Evolutionary conservation across 2,329 filamentous ascomycete species (phyloP).

Genomic region (Ustulina deusta): DNA sequence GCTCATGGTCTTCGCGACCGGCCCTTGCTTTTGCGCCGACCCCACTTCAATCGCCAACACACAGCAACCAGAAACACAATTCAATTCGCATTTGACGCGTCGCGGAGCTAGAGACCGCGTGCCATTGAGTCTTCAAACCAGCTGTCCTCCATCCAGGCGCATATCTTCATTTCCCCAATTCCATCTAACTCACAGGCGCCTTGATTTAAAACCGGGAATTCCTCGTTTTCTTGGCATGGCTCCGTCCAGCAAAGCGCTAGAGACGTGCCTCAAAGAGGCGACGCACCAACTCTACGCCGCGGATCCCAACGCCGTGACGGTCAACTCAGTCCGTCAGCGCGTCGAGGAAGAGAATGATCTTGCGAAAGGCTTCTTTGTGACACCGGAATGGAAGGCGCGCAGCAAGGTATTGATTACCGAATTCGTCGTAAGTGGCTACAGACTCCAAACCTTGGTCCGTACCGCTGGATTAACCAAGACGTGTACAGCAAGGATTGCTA

Average conservation of each 20-base stretch:
- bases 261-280: slow-evolving; percentile 60
- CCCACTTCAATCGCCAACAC: too few species aligned
- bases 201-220: not conserved
- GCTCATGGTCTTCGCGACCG: too few species aligned
- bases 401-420: slow-evolving; percentile 70
- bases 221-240: slow-evolving; percentile 52
- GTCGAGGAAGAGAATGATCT: slow-evolving; percentile 63
- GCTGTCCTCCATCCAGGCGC: not conserved
- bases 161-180: not conserved
- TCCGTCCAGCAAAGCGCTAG: slow-evolving; percentile 57
- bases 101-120: not conserved
- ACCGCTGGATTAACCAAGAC: slow-evolving; percentile 32
- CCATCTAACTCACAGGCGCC: not conserved
- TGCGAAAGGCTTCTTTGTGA: slow-evolving; percentile 63
- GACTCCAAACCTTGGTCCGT: not conserved
- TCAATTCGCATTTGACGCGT: slow-evolving; percentile 30
- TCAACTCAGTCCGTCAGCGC: slow-evolving; percentile 67
- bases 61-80: too few species aligned
- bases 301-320: slow-evolving; percentile 62
- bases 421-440: slow-evolving; percentile 61
- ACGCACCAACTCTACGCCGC: slow-evolving; percentile 60
- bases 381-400: slow-evolving; percentile 65
- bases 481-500: slow-evolving; percentile 38
- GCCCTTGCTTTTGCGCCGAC: too few species aligned
- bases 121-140: slow-evolving; percentile 7